A percentile compares a stretch with the other conserved stretches of the same genome.
phyloP scores from a whole-genome alignment of 495 filamentous ascomycete species.

The Penicillium diatomitis region DNA sequence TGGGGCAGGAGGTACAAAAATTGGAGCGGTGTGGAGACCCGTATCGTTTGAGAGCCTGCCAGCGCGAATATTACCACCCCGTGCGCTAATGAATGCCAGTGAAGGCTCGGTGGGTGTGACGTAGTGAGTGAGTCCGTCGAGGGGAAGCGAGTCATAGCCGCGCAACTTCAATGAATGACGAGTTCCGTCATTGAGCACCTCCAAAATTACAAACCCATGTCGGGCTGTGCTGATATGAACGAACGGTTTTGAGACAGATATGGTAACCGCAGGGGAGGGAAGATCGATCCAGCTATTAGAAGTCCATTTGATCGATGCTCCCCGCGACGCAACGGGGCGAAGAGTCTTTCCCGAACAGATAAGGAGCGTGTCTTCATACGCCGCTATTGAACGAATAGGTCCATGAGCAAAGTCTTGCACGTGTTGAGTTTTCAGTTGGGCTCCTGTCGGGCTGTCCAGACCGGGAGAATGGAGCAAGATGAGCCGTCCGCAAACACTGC shows the following conservation, averaged over 20 bases:
- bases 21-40: background rate
- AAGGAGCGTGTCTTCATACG: constrained; percentile 32
- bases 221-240: constrained; percentile 37
- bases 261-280: constrained; percentile 33
- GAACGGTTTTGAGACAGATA: constrained; percentile 28
- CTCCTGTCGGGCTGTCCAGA: constrained; percentile 14
- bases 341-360: constrained; percentile 30
- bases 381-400: constrained; percentile 35
- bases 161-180: constrained; percentile 17
- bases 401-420: constrained; percentile 23
- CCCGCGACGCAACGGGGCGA: constrained; percentile 26
- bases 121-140: constrained; percentile 32
- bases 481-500: constrained; percentile 4
- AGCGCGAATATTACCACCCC: constrained; percentile 28
- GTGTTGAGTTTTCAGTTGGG: constrained; percentile 29
- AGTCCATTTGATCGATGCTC: constrained; percentile 23
- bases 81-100: constrained; percentile 8
- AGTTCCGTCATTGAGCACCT: constrained; percentile 15
- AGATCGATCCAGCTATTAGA: constrained; percentile 22
- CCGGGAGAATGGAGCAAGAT: constrained; percentile 30
- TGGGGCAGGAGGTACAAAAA: background rate
- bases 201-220: constrained; percentile 32
- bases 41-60: constrained; percentile 7
- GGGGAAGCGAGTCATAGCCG: constrained; percentile 23
- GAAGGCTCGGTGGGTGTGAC: constrained; percentile 17